Evolutionary conservation across 345 rosid species (phyloP).

Genomic region (Cardamine chenopodiifolia): DNA sequence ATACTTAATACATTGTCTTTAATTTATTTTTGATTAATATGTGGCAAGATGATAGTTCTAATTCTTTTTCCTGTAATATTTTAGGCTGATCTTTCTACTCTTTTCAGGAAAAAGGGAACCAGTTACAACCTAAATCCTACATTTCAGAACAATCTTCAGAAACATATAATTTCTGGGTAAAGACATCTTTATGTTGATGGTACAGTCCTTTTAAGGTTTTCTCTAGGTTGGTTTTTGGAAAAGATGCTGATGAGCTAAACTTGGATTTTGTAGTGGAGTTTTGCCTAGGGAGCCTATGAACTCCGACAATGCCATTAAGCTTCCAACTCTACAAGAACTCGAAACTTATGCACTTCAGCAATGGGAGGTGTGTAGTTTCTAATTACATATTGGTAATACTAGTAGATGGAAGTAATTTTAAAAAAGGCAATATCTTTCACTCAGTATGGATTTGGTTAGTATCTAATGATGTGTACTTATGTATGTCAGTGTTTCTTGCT

Average conservation of each 20-base stretch:
- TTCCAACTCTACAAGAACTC: slow-evolving; percentile 78
- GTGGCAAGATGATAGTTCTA: not conserved
- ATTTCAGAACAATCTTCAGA: slow-evolving; percentile 76
- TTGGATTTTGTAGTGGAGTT: slow-evolving; percentile 63
- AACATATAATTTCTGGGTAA: slow-evolving; percentile 76
- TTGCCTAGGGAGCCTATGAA: slow-evolving; percentile 93
- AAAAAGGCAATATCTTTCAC: not conserved
- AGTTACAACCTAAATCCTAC: slow-evolving; percentile 70
- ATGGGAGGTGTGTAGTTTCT: slow-evolving; percentile 80
- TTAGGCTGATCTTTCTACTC: not conserved
- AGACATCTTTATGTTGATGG: slow-evolving; percentile 5
- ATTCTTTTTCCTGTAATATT: not conserved
- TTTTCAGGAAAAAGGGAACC: slow-evolving; percentile 67
- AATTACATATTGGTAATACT: slow-evolving; percentile 16
- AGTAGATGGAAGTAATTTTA: not conserved
- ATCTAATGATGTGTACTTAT: slow-evolving; percentile 44
- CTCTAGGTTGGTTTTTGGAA: not conserved
- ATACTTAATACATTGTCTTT: not conserved
- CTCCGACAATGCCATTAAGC: slow-evolving; percentile 54
- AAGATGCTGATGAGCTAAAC: slow-evolving; percentile 30
- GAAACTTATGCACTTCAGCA: slow-evolving; percentile 79
- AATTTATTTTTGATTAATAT: slow-evolving; percentile 5
- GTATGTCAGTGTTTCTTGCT: slow-evolving; percentile 80
- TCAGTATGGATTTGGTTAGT: slow-evolving; percentile 31
- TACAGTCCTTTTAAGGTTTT: not conserved